phyloP scores from a whole-genome alignment of 2,329 filamentous ascomycete genomes.

The Beauveria rudraprayagi region DNA sequence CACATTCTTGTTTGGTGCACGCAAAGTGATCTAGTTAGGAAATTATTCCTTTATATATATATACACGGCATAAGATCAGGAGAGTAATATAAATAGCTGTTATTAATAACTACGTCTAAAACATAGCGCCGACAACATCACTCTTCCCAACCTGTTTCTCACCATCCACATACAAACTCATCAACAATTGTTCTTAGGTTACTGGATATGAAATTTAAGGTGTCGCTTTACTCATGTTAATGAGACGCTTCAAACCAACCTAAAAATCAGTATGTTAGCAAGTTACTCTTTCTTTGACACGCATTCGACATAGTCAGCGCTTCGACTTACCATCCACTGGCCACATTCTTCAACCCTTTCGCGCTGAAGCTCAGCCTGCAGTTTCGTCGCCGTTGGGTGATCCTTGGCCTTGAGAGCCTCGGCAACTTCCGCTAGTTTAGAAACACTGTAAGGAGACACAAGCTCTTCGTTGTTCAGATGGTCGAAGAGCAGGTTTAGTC shows the following conservation, averaged over 20 bases:
- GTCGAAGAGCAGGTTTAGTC: constrained; percentile 88
- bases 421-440: constrained; percentile 56
- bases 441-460: constrained; percentile 69
- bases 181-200: constrained; percentile 3
- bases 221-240: constrained; percentile 73
- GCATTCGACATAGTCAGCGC: background rate
- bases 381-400: constrained; percentile 56
- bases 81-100: background rate
- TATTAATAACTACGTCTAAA: constrained; percentile 19
- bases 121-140: background rate
- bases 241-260: constrained; percentile 69
- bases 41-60: too few relatives aligned
- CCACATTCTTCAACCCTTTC: constrained; percentile 75
- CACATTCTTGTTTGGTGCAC: background rate
- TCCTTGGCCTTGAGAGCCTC: constrained; percentile 60
- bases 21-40: background rate
- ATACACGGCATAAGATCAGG: background rate
- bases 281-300: background rate
- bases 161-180: constrained; percentile 18
- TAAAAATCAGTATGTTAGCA: constrained; percentile 36
- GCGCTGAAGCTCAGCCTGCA: constrained; percentile 68
- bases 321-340: constrained; percentile 70
- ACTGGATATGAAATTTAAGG: constrained; percentile 33
- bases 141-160: constrained; percentile 19
- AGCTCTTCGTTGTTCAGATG: constrained; percentile 94